A percentile compares a stretch with the other conserved stretches of the same genome.
phyloP scores from a whole-genome alignment of 2,329 filamentous ascomycete species.

The Remersonia thermophila region DNA sequence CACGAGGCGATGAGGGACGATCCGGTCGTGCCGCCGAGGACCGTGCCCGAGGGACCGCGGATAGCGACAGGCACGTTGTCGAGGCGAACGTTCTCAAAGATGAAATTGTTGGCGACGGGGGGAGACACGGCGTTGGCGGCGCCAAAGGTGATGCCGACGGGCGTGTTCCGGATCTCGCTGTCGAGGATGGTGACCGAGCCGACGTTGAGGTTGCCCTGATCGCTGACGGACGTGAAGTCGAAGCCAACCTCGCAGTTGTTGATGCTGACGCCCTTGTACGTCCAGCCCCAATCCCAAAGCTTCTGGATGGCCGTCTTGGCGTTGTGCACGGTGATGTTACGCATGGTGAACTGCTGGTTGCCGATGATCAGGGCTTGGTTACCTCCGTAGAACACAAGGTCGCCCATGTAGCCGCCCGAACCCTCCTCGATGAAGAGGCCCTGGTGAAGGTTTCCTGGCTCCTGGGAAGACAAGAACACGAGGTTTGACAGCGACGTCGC shows the following conservation, averaged over 20 bases:
- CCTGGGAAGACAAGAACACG: slow-evolving; percentile 36
- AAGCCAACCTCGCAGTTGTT: slow-evolving; percentile 53
- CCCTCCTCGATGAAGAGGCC: slow-evolving; percentile 51
- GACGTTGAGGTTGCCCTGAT: slow-evolving; percentile 41
- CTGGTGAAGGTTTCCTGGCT: slow-evolving; percentile 34
- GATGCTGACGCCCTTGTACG: slow-evolving; percentile 54
- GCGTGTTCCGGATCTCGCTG: slow-evolving; percentile 55
- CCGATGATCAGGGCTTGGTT: slow-evolving; percentile 41
- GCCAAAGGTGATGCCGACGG: slow-evolving; percentile 47
- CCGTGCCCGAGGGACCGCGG: slow-evolving; percentile 29
- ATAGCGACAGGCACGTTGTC: slow-evolving; percentile 30
- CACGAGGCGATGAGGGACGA: slow-evolving; percentile 40
- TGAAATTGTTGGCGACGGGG: slow-evolving; percentile 28
- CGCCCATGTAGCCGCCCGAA: slow-evolving; percentile 55
- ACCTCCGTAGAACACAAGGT: slow-evolving; percentile 58
- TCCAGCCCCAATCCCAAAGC: slow-evolving; percentile 69
- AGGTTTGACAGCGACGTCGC: slow-evolving; percentile 46
- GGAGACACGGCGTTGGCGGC: slow-evolving; percentile 19
- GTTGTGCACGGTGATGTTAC: slow-evolving; percentile 54
- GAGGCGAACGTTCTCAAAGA: slow-evolving; percentile 37
- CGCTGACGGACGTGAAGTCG: slow-evolving; percentile 45
- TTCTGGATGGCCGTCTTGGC: slow-evolving; percentile 56
- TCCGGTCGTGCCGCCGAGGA: slow-evolving; percentile 42
- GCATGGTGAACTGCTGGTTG: slow-evolving; percentile 59
- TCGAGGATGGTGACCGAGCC: slow-evolving; percentile 66